Conservation (phyloP, 768 basidiomycete species). For the Lentinula sp. region DNA sequence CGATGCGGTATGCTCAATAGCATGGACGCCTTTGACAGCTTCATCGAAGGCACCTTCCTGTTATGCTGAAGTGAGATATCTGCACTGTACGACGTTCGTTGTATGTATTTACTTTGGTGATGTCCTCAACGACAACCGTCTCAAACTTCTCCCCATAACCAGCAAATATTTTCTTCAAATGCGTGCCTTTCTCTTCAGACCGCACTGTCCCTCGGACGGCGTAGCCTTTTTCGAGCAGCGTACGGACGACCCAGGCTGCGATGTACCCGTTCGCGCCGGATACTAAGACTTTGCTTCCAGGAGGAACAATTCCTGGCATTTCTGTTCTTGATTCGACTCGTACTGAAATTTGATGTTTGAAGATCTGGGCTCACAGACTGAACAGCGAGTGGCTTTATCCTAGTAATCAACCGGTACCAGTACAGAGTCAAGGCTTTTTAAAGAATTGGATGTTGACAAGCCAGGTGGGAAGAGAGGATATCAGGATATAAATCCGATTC, state of each 20-base stretch:
- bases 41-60: constrained; percentile 72
- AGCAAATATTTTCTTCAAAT: constrained; percentile 49
- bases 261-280: constrained; percentile 58
- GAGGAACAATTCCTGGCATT: constrained; percentile 1
- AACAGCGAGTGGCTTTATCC: too few relatives aligned
- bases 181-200: constrained; percentile 47
- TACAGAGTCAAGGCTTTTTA: too few relatives aligned
- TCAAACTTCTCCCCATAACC: constrained; percentile 54
- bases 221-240: constrained; percentile 57
- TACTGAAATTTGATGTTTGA: background rate
- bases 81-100: background rate
- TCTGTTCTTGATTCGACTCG: background rate
- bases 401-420: too few relatives aligned
- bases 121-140: constrained; percentile 64
- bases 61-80: background rate
- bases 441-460: background rate
- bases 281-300: constrained; percentile 5
- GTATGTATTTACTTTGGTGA: constrained; percentile 26
- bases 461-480: background rate
- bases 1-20: constrained; percentile 63
- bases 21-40: constrained; percentile 71
- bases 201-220: constrained; percentile 64
- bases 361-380: background rate
- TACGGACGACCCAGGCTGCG: constrained; percentile 50
- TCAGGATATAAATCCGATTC: background rate